Evolutionary conservation across 768 basidiomycete genomes (phyloP).

Genomic region (Suillus weaverae): DNA sequence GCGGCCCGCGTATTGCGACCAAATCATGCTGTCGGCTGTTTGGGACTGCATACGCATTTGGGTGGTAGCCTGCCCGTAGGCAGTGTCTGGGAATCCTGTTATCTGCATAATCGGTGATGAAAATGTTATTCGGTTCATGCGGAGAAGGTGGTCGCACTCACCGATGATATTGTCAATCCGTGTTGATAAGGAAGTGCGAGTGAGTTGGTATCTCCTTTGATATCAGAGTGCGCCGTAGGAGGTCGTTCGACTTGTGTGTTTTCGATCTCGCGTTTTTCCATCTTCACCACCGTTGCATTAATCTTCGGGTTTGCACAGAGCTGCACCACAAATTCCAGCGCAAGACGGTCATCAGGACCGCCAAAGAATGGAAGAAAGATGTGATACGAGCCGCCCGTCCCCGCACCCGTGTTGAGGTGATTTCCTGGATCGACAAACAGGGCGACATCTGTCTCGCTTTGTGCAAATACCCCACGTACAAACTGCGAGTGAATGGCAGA

Average conservation of each 20-base stretch:
- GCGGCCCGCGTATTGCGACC: constrained; percentile 57
- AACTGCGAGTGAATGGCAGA: constrained; percentile 77
- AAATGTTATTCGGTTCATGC: neutral
- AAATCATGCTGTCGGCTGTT: constrained; percentile 79
- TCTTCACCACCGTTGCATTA: constrained; percentile 71
- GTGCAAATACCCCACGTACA: constrained; percentile 76
- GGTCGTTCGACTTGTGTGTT: constrained; percentile 20
- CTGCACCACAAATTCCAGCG: constrained; percentile 82
- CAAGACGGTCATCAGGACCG: constrained; percentile 89
- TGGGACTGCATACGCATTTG: constrained; percentile 73
- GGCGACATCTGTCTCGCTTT: constrained; percentile 73
- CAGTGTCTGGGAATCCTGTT: constrained; percentile 60
- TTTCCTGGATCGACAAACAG: constrained; percentile 75
- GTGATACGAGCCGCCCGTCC: constrained; percentile 47
- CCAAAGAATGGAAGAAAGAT: constrained; percentile 92
- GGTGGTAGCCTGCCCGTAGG: constrained; percentile 65
- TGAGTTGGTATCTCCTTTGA: constrained; percentile 28
- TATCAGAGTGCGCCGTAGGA: constrained; percentile 26
- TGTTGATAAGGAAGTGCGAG: constrained; percentile 1
- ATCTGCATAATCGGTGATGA: constrained; percentile 14
- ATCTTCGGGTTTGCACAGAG: constrained; percentile 69
- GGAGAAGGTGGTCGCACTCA: constrained; percentile 27
- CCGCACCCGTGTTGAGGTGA: constrained; percentile 22
- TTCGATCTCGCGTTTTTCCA: constrained; percentile 50
- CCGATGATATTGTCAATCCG: constrained; percentile 50